Percentiles rank a stretch among this genome's conserved stretches.
These are phyloP conservation scores for Litsea cubeba DNA, from an alignment of 164 flowering plant species.

Conservation along the genomic window DNA sequence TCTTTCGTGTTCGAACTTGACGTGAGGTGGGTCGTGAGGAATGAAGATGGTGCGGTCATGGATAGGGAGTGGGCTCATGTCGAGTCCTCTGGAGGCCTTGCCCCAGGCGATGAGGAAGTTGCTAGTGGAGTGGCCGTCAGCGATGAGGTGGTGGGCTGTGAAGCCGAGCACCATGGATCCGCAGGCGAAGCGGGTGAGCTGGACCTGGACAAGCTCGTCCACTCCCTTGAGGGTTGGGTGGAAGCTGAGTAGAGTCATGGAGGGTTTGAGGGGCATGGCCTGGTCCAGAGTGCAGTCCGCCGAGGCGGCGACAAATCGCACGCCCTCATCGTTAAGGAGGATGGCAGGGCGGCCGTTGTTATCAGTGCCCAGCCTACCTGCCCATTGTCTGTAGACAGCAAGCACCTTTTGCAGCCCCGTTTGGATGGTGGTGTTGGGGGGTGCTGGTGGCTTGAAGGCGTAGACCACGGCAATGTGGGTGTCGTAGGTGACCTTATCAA, in stretches of 20 bases:
- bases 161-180: constrained; percentile 28
- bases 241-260: constrained; percentile 10
- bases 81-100: constrained; percentile 23
- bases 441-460: constrained; percentile 11
- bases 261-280: constrained; percentile 4
- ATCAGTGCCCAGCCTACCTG: constrained; percentile 13
- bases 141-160: constrained; percentile 27
- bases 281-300: constrained; percentile 11
- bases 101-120: constrained; percentile 33
- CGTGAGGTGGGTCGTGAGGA: constrained; percentile 25
- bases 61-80: constrained; percentile 17
- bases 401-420: constrained; percentile 13
- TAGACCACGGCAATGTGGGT: constrained; percentile 21
- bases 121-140: constrained; percentile 31
- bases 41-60: constrained; percentile 24
- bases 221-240: constrained; percentile 23
- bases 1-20: constrained; percentile 26
- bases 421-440: not conserved
- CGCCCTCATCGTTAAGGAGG: constrained; percentile 10
- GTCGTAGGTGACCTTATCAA: constrained; percentile 27
- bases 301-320: constrained; percentile 12
- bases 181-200: constrained; percentile 34
- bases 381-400: constrained; percentile 12
- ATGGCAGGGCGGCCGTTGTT: not conserved
- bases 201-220: constrained; percentile 27